A percentile compares a stretch with the other conserved stretches of the same genome.
These are phyloP conservation scores for Coemansia sp. DNA, from an alignment of 192 early-diverging fungal genomes.

Conservation along the genomic window DNA sequence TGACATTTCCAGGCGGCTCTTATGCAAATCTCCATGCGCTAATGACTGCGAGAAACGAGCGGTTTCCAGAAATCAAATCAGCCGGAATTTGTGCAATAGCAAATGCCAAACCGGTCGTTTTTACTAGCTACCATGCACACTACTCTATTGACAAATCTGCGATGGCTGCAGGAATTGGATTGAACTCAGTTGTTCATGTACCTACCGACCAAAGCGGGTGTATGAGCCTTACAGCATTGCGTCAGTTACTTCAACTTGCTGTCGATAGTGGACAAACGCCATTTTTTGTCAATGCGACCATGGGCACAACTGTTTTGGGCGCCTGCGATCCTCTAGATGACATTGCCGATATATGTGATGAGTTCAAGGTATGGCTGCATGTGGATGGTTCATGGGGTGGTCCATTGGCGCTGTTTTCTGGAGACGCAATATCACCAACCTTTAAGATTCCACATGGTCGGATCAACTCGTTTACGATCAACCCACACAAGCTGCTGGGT, in stretches of 20 bases:
- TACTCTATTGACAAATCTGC: slow-evolving; percentile 77
- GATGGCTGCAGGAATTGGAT: slow-evolving; percentile 68
- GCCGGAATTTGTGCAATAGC: slow-evolving; percentile 40
- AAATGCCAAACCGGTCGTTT: slow-evolving; percentile 56
- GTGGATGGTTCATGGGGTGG: slow-evolving; percentile 82
- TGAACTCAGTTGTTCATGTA: slow-evolving; percentile 65
- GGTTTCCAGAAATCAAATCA: slow-evolving; percentile 63
- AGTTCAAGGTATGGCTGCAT: slow-evolving; percentile 70
- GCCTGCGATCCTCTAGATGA: slow-evolving; percentile 71
- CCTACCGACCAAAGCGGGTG: slow-evolving; percentile 61
- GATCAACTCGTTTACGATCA: slow-evolving; percentile 66
- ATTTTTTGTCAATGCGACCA: slow-evolving; percentile 80
- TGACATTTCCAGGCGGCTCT: slow-evolving; percentile 72
- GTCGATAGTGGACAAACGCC: slow-evolving; percentile 57
- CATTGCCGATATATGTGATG: slow-evolving; percentile 59
- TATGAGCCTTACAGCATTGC: slow-evolving; percentile 60
- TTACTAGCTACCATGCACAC: slow-evolving; percentile 71
- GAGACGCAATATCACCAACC: slow-evolving; percentile 19
- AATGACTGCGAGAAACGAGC: slow-evolving; percentile 67
- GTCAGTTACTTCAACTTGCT: slow-evolving; percentile 48
- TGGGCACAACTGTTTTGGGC: slow-evolving; percentile 82
- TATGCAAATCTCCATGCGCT: slow-evolving; percentile 74
- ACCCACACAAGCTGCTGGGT: slow-evolving; percentile 83
- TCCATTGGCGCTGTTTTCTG: slow-evolving; percentile 61
- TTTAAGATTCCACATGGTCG: slow-evolving; percentile 30